A percentile compares a stretch with the other conserved stretches of the same genome.
Conservation (phyloP, 106 monocot species). For the Hemerocallis citrina region DNA sequence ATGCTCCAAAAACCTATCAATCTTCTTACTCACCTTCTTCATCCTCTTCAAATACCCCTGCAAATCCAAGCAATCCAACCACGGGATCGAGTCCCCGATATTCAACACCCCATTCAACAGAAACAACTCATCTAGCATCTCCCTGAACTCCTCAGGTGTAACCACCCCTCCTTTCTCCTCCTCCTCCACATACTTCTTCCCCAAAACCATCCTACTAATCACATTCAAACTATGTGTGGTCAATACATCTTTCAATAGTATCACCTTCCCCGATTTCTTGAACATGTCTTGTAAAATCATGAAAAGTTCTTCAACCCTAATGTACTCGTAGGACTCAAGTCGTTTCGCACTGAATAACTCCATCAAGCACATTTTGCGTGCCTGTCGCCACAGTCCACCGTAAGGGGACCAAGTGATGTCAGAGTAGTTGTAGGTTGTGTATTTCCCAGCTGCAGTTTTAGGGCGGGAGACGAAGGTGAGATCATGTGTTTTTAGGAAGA, state of each 20-base stretch:
- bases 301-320: slow-evolving; percentile 31
- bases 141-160: slow-evolving; percentile 67
- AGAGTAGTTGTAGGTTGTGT: slow-evolving; percentile 36
- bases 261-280: neutral
- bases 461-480: slow-evolving; percentile 39
- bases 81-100: slow-evolving; percentile 59
- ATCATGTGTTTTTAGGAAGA: slow-evolving; percentile 50
- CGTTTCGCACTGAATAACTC: slow-evolving; percentile 38
- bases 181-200: slow-evolving; percentile 39
- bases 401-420: too few species aligned
- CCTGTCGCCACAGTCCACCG: slow-evolving; percentile 45
- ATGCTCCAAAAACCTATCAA: slow-evolving; percentile 63
- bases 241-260: slow-evolving; percentile 41
- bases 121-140: slow-evolving; percentile 80
- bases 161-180: slow-evolving; percentile 11
- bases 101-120: slow-evolving; percentile 58
- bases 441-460: slow-evolving; percentile 38
- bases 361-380: slow-evolving; percentile 29
- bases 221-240: slow-evolving; percentile 48
- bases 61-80: slow-evolving; percentile 44
- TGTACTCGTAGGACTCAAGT: slow-evolving; percentile 28
- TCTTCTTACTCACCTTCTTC: slow-evolving; percentile 53
- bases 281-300: slow-evolving; percentile 21
- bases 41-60: slow-evolving; percentile 74
- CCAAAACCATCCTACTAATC: slow-evolving; percentile 72